Conservation (phyloP, 1,284 basidiomycete species). For the Cystobasidium pallidum region DNA sequence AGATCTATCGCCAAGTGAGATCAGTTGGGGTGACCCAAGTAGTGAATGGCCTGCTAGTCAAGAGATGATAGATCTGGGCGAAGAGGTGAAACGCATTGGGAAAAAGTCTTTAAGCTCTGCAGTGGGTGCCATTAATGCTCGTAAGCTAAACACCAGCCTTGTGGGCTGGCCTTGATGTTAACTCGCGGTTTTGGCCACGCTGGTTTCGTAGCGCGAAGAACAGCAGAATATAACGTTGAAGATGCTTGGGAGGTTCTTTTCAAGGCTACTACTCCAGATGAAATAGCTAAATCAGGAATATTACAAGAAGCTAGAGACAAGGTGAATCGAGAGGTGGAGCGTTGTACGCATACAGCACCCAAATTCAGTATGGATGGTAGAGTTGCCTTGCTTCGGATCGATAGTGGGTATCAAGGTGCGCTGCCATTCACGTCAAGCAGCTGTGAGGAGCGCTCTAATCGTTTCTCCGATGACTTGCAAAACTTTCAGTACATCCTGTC, state of each 20-base stretch:
- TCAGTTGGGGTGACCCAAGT: constrained; percentile 43
- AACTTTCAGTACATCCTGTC: constrained; percentile 56
- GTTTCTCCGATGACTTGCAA: too few relatives aligned
- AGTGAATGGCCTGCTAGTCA: constrained; percentile 47
- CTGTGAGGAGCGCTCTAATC: neutral
- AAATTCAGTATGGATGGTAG: constrained; percentile 51
- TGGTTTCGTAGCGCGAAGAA: constrained; percentile 45
- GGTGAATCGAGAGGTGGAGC: constrained; percentile 48
- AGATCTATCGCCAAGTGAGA: constrained; percentile 48
- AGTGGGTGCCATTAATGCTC: constrained; percentile 50
- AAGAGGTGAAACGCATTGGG: constrained; percentile 46
- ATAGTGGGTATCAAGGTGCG: constrained; percentile 57
- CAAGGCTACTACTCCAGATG: constrained; percentile 42
- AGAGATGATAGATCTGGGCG: constrained; percentile 43
- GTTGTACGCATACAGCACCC: constrained; percentile 51
- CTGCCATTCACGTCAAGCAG: neutral
- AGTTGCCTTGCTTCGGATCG: constrained; percentile 52
- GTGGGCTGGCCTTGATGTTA: too few relatives aligned
- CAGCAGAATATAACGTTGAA: constrained; percentile 49
- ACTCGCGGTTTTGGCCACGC: too few relatives aligned
- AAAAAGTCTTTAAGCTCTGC: constrained; percentile 49
- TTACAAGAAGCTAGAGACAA: constrained; percentile 47
- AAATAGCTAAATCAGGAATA: constrained; percentile 37
- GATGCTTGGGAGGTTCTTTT: constrained; percentile 48
- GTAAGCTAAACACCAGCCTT: too few relatives aligned